Conservation (phyloP, 2,329 filamentous ascomycete species). For the Colletotrichum camelliae region DNA sequence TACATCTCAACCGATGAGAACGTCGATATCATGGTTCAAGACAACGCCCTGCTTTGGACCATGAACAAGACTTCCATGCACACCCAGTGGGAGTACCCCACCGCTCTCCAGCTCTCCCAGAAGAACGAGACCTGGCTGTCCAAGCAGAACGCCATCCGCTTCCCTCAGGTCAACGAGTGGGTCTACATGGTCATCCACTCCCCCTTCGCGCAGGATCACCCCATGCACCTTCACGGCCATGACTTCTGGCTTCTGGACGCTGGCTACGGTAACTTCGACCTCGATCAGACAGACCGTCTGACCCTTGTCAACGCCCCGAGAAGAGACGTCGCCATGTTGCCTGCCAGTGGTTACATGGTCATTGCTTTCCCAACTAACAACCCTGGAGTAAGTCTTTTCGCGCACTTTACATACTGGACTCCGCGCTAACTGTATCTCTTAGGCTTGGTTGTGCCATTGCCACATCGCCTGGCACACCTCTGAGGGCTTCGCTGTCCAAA, state of each 20-base stretch:
- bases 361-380: constrained; percentile 56
- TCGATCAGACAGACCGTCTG: constrained; percentile 3
- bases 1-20: neutral
- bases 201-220: constrained; percentile 30
- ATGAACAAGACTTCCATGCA: constrained; percentile 35
- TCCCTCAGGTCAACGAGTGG: constrained; percentile 30
- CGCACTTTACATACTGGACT: neutral
- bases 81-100: constrained; percentile 35
- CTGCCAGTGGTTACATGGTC: constrained; percentile 48
- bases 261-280: constrained; percentile 20
- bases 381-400: constrained; percentile 38
- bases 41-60: neutral
- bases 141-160: constrained; percentile 32
- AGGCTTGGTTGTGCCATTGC: constrained; percentile 53
- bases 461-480: constrained; percentile 52
- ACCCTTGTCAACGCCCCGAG: constrained; percentile 50
- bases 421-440: neutral
- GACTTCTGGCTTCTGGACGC: constrained; percentile 33
- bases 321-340: constrained; percentile 57
- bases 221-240: constrained; percentile 42
- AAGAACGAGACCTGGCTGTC: constrained; percentile 24
- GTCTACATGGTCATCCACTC: constrained; percentile 35
- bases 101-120: constrained; percentile 27
- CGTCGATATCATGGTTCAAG: neutral
- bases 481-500: constrained; percentile 28